Evolutionary conservation across 2,329 filamentous ascomycete species (phyloP).

Genomic region (Colletotrichum sp.): DNA sequence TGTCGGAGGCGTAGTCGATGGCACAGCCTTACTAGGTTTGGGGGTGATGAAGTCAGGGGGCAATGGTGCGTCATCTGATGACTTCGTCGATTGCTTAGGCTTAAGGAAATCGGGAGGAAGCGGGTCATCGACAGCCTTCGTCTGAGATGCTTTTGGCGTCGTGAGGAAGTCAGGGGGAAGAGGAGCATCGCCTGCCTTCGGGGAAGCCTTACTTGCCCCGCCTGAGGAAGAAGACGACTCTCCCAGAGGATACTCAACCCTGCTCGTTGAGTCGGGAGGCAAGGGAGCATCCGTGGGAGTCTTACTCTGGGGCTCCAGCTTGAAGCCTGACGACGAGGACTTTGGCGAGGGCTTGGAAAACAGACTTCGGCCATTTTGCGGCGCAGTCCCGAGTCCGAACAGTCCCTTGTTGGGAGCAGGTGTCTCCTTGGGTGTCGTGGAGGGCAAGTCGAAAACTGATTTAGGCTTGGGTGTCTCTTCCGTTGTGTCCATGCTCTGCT

Average conservation of each 20-base stretch:
- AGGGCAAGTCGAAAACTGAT: constrained; percentile 27
- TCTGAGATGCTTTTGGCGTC: constrained; percentile 26
- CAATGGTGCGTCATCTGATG: constrained; percentile 39
- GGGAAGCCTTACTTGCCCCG: constrained; percentile 29
- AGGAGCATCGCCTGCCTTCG: constrained; percentile 36
- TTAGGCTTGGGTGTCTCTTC: constrained; percentile 40
- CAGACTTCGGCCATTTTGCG: constrained; percentile 26
- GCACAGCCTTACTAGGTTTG: constrained; percentile 30
- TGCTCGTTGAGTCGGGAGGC: constrained; percentile 62
- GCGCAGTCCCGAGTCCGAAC: constrained; percentile 41
- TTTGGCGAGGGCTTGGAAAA: constrained; percentile 27
- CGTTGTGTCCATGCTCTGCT: constrained; percentile 57
- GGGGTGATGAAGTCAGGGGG: constrained; percentile 40
- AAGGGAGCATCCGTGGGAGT: constrained; percentile 46
- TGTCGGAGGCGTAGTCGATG: constrained; percentile 1
- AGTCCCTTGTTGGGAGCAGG: constrained; percentile 46
- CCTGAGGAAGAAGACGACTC: constrained; percentile 57
- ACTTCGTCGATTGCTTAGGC: constrained; percentile 24
- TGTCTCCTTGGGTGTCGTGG: constrained; percentile 57
- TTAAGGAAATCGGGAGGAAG: constrained; percentile 42
- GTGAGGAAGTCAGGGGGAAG: constrained; percentile 42
- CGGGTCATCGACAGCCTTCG: constrained; percentile 36
- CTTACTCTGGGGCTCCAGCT: constrained; percentile 38
- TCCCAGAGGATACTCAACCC: constrained; percentile 51
- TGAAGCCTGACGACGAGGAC: constrained; percentile 9